Conservation (phyloP, 306 rosid genomes). For the Arachis stenosperma region DNA sequence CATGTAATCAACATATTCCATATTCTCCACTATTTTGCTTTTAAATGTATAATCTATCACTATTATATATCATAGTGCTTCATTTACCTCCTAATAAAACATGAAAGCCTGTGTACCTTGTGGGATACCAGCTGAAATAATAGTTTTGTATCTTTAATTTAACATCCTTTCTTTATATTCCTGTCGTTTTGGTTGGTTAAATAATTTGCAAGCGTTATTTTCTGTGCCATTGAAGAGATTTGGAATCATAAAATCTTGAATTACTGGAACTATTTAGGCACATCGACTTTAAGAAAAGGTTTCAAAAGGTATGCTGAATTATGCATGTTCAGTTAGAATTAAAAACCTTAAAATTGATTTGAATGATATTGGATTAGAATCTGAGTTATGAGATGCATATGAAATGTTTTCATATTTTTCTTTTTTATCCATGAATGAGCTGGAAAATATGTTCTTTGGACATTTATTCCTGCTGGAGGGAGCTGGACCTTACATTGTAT, state of each 20-base stretch:
- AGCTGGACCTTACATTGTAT: conserved; percentile 11
- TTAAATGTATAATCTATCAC: neutral
- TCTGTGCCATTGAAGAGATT: neutral
- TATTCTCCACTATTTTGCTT: neutral
- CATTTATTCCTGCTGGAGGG: conserved; percentile 19
- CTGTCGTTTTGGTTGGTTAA: neutral
- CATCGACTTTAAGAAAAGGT: conserved; percentile 10
- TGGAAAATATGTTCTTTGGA: conserved; percentile 2
- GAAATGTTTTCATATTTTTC: neutral
- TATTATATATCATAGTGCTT: neutral
- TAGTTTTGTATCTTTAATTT: neutral
- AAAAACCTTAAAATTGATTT: conserved; percentile 11
- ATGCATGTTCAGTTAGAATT: neutral
- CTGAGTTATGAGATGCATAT: conserved; percentile 1
- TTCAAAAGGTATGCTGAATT: conserved; percentile 2
- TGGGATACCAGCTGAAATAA: neutral
- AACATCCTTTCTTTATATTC: conserved; percentile 1
- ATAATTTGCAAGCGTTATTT: neutral
- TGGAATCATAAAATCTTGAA: neutral
- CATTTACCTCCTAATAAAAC: neutral
- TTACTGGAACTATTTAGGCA: neutral
- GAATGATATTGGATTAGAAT: neutral
- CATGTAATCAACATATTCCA: neutral
- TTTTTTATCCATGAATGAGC: neutral
- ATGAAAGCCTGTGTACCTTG: neutral